Conservation (phyloP, 2,329 filamentous ascomycete genomes). For the Aspergillus sp. region DNA sequence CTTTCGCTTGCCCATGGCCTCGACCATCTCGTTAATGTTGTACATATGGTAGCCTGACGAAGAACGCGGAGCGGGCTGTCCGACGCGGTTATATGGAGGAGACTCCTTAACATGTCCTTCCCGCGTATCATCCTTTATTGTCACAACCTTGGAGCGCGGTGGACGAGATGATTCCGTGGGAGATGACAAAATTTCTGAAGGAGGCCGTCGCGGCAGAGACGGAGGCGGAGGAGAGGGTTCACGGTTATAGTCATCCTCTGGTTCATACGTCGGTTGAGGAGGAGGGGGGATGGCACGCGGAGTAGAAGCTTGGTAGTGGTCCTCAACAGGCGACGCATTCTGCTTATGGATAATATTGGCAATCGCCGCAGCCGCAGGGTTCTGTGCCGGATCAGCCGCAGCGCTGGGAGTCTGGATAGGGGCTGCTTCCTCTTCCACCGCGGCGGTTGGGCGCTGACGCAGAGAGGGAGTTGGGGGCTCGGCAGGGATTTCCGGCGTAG, state of each 20-base stretch:
- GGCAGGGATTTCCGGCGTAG: constrained; percentile 4
- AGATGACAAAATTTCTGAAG: constrained; percentile 47
- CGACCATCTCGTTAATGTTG: constrained; percentile 95
- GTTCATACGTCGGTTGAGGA: constrained; percentile 52
- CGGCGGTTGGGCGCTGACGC: constrained; percentile 13
- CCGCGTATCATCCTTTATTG: constrained; percentile 31
- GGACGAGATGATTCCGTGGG: constrained; percentile 48
- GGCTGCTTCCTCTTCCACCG: constrained; percentile 17
- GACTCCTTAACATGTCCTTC: constrained; percentile 43
- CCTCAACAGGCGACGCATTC: constrained; percentile 25
- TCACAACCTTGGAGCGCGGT: constrained; percentile 22
- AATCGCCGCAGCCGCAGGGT: constrained; percentile 50
- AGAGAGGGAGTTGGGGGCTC: constrained; percentile 15
- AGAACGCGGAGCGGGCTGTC: constrained; percentile 46
- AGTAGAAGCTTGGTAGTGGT: constrained; percentile 17
- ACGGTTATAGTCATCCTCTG: constrained; percentile 53
- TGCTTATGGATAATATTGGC: constrained; percentile 41
- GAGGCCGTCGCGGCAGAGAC: constrained; percentile 55
- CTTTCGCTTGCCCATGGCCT: constrained; percentile 92
- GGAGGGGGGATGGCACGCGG: constrained; percentile 26
- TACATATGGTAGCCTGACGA: constrained; percentile 87
- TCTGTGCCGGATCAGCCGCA: constrained; percentile 39
- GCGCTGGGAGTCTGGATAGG: constrained; percentile 20
- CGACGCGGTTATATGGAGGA: constrained; percentile 47
- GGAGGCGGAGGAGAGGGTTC: constrained; percentile 43